Evolutionary conservation across 129 eudicot genomes (phyloP), one percentile per base, ranked within the genome.

Genomic region (Chrysanthemum seticuspe): DNA sequence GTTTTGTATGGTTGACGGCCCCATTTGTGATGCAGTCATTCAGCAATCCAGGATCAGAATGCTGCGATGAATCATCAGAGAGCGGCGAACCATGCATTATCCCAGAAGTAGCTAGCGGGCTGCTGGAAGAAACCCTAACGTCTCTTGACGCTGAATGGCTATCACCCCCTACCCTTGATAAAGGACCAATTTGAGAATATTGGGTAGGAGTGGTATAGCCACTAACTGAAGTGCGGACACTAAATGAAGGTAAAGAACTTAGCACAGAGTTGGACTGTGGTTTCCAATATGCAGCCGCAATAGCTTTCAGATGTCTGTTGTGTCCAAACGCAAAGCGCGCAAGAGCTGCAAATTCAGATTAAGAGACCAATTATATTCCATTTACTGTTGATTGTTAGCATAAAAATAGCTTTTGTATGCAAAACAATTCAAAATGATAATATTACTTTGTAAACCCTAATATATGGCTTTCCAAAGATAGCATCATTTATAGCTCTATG

Each of bases 271-370:
- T 84, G 0, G 96, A 65, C 77, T 90, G 99, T 71, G 97, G 90
- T 74, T 87, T 94, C 91, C 92, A 94, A 65, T 81, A 78, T 74
- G 88, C 89, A 58, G 96, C 96, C 48, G 99, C 99, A 54, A 94
- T 88, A 57, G 96, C 77, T 83, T 94, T 94, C 57, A 94, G 80
- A 78, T 94, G 90, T 76, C 88, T 83, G 80, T 86, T 94, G 86
- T 94, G 97, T 69, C 96, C 96, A 80, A 94, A 90, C 13, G 99
- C 96, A 83, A 94, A 94, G 19, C 99, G 96, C 5, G 97, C 82
- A 71, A 94, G 76, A 79, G 99, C 99, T 94, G 98, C 76, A 74
- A 64, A 73, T 16, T 23, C 11, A 72, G n/a, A 48, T 65, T 21
- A 36, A 36, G 52, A 60, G 29, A 14, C 2, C n/a, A 15, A 31